These are phyloP conservation scores for Pleurozium schreberi DNA, from an alignment of 225 moss, liverwort and hornwort genomes.

Conservation along the genomic window DNA sequence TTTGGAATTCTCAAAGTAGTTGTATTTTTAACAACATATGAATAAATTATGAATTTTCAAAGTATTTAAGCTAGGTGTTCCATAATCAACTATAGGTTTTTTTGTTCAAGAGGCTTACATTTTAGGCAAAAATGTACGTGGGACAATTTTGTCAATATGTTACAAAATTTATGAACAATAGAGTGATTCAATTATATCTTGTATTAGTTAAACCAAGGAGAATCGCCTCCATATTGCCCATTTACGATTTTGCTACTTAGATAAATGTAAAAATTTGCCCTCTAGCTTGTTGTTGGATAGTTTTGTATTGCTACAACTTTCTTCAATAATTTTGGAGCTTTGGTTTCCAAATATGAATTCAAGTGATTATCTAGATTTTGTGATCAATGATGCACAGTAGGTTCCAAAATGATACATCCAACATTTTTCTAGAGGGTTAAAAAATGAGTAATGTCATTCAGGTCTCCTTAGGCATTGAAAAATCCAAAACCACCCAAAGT, in stretches of 20 bases:
- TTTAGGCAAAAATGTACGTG: no score
- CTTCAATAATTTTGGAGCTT: rapidly evolving
- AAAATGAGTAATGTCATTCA: neutral
- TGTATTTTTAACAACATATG: rapidly evolving
- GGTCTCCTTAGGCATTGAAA: rapidly evolving
- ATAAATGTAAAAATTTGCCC: neutral
- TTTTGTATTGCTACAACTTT: neutral
- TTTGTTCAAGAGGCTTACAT: neutral
- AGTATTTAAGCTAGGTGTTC: no score
- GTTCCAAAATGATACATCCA: no score
- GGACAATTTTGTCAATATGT: neutral
- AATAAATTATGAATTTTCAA: neutral
- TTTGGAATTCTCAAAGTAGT: no score
- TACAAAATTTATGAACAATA: neutral
- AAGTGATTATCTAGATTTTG: no score
- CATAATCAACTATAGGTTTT: neutral
- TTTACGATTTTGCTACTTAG: no score
- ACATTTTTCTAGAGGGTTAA: rapidly evolving
- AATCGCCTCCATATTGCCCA: neutral
- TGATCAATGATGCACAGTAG: neutral
- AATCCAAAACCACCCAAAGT: neutral
- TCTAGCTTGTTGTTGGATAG: neutral
- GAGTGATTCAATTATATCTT: neutral
- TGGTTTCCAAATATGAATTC: no score
- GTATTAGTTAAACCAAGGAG: rapidly evolving